Conservation (phyloP, 768 basidiomycete genomes). For the Mrakia gelida region DNA sequence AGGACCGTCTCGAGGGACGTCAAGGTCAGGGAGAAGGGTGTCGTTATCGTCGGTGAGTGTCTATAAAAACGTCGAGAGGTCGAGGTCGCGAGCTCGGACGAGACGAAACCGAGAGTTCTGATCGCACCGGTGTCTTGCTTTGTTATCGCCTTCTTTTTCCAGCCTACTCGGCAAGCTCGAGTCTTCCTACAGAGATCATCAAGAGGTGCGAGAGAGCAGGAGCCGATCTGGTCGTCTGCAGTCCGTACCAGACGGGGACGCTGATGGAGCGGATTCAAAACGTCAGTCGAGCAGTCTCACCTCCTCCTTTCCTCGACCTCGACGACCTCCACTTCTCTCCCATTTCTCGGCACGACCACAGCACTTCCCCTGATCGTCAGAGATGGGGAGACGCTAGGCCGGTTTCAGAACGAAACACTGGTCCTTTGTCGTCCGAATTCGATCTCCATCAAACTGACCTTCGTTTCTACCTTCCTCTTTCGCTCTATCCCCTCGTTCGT, state of each 20-base stretch:
- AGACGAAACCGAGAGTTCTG: background rate
- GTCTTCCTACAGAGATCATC: conserved; percentile 10
- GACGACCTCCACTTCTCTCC: background rate
- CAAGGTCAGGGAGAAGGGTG: background rate
- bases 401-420: too few species aligned
- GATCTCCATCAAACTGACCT: background rate
- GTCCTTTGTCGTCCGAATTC: background rate
- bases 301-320: background rate
- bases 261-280: background rate
- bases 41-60: conserved; percentile 10
- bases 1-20: background rate
- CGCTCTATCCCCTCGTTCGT: too few species aligned
- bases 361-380: too few species aligned
- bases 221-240: conserved; percentile 11
- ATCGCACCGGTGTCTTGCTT: background rate
- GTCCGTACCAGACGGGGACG: conserved; percentile 5
- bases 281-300: background rate
- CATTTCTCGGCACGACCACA: too few species aligned
- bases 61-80: too few species aligned
- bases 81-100: background rate
- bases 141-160: background rate
- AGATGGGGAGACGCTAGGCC: too few species aligned
- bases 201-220: conserved; percentile 11
- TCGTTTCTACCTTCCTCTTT: background rate
- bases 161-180: conserved; percentile 20